Conservation (phyloP, 2,329 filamentous ascomycete genomes). For the Arthroderma sp. region DNA sequence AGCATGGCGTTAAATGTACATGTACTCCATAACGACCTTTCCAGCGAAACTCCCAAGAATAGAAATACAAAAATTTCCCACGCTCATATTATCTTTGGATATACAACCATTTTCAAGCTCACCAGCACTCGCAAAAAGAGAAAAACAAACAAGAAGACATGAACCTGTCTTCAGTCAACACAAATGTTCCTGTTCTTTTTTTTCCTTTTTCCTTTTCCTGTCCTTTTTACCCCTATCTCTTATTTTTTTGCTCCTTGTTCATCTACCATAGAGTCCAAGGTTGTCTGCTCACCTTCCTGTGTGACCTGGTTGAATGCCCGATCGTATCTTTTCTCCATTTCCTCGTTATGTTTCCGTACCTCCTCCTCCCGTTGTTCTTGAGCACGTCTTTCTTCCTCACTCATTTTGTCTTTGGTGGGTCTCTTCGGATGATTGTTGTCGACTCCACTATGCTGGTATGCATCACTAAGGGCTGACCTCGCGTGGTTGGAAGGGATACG, state of each 20-base stretch:
- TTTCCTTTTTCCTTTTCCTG: background rate
- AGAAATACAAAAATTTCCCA: too few species aligned
- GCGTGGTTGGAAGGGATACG: slow-evolving; percentile 12
- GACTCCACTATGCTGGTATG: slow-evolving; percentile 10
- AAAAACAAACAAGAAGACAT: too few species aligned
- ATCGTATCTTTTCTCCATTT: slow-evolving; percentile 10
- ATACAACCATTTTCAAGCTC: too few species aligned
- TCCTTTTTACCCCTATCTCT: background rate
- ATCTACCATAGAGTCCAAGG: slow-evolving; percentile 8
- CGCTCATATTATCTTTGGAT: too few species aligned
- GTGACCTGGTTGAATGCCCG: slow-evolving; percentile 8
- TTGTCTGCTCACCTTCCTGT: slow-evolving; percentile 5
- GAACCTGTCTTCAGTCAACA: too few species aligned
- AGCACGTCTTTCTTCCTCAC: slow-evolving; percentile 6
- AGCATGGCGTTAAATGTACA: too few species aligned
- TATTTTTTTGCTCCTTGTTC: background rate
- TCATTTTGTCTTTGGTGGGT: slow-evolving; percentile 8
- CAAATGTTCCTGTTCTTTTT: background rate
- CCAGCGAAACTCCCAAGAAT: too few species aligned
- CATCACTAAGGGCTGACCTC: slow-evolving; percentile 9
- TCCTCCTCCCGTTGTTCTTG: slow-evolving; percentile 5
- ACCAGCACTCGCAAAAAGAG: too few species aligned
- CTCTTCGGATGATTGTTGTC: slow-evolving; percentile 10
- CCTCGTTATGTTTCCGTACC: slow-evolving; percentile 12
- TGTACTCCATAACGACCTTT: too few species aligned